Conservation (phyloP, 2,329 filamentous ascomycete species). For the Tolypocladium tundrense region DNA sequence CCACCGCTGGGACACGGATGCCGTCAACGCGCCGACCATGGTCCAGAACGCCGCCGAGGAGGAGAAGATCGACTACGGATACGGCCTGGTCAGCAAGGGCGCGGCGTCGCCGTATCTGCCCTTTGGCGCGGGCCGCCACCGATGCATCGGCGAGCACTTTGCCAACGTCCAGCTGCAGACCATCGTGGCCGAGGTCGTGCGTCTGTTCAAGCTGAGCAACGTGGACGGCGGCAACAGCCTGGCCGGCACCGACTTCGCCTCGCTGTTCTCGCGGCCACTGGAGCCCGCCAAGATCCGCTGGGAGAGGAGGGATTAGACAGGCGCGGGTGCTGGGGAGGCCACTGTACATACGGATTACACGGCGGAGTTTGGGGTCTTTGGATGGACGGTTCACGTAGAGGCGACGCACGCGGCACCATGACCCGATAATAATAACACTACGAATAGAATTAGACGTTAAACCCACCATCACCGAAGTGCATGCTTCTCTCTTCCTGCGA, state of each 20-base stretch:
- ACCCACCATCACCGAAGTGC: neutral
- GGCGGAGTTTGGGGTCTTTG: neutral
- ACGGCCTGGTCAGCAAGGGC: constrained; percentile 86
- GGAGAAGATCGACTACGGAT: constrained; percentile 86
- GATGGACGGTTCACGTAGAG: neutral
- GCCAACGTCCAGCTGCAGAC: constrained; percentile 87
- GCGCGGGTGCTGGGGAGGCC: neutral
- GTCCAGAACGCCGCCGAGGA: constrained; percentile 37
- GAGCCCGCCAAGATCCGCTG: constrained; percentile 64
- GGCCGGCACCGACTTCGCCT: constrained; percentile 57
- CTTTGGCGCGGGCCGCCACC: constrained; percentile 84
- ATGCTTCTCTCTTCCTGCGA: neutral
- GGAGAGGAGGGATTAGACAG: constrained; percentile 50
- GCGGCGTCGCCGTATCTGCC: constrained; percentile 83
- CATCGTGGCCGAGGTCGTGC: constrained; percentile 67
- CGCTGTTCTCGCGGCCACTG: constrained; percentile 63
- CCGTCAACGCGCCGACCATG: constrained; percentile 41
- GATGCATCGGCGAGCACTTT: constrained; percentile 95
- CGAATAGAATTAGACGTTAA: neutral
- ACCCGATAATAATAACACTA: neutral
- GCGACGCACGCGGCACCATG: neutral
- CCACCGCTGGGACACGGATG: constrained; percentile 72
- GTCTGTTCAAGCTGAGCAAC: constrained; percentile 72
- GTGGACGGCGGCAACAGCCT: constrained; percentile 59
- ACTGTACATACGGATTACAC: neutral